These are phyloP conservation scores for Umbelopsis ramanniana DNA, from an alignment of 192 early-diverging fungal genomes.

Conservation along the genomic window DNA sequence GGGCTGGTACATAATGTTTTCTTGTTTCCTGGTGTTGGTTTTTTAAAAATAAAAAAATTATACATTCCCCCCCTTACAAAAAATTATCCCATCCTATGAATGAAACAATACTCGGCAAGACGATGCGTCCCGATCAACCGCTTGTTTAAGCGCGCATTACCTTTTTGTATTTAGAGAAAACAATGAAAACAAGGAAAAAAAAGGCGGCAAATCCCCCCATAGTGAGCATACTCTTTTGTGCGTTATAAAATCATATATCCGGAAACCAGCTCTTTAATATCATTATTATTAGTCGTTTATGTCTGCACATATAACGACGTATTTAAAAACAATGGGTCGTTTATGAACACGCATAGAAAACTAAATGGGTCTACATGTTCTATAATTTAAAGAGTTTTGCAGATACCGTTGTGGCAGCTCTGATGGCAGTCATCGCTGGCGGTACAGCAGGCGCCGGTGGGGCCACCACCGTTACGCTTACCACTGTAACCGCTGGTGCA, in stretches of 20 bases:
- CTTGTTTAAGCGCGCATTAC: no score
- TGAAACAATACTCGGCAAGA: background rate
- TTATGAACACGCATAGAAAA: background rate
- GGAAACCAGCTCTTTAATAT: no score
- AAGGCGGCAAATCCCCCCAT: no score
- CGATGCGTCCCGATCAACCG: no score
- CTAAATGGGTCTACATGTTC: background rate
- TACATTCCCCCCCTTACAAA: background rate
- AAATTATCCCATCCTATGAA: background rate
- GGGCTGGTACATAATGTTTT: constrained; percentile 19
- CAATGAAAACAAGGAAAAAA: no score
- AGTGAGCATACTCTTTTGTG: no score
- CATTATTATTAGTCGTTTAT: no score
- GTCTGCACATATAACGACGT: background rate
- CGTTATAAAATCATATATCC: no score
- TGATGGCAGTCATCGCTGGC: background rate
- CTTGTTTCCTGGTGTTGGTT: background rate
- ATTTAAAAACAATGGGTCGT: background rate
- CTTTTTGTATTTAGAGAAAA: no score
- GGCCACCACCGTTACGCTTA: background rate
- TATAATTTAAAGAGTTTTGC: constrained; percentile 8
- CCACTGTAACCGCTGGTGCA: constrained; percentile 11
- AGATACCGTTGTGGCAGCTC: background rate
- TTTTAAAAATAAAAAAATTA: background rate
- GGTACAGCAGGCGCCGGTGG: constrained; percentile 15